Base-by-base conservation (phyloP, 768 basidiomycete genomes). In the Tephrocybe rancida region DNA sequence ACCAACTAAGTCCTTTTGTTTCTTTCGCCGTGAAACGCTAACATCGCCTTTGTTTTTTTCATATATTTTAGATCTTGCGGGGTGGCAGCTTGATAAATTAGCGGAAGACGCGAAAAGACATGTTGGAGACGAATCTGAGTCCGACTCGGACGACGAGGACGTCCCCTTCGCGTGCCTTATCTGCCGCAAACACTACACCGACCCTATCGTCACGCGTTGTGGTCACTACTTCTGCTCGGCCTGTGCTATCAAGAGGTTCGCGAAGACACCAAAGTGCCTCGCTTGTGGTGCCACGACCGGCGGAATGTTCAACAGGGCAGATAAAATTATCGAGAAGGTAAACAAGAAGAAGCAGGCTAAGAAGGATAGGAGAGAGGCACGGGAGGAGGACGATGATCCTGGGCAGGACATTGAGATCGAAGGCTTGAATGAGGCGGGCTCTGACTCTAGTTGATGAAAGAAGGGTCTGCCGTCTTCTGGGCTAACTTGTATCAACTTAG, bases 111-210 rank as follows among this genome's bases (percentile, higher is more conserved):
- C 87, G n/a, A 77, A 77, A 67, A 85, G 80, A 70, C 76, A 82
- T 59, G 79, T 69, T 32, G 84, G 81, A 27, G 84, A 85, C 44
- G 85, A 71, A 27, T 86, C 84, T 8, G 86, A 81, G 47, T 82
- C 84, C 37, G 87, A 87, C 67, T 83, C 83, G 34, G 87, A 86
- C 60, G 86, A 88, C 53, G 90, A 93, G 67, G 94, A 95, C 68
- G 82, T 98, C 46, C 97, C 97, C 5, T 99, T 98, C 69, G 96
- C 97, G n/a, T 99, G 97, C 73, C 81, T 98, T 63, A 88, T 99
- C 59, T 98, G 97, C 70, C 86, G 96, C 53, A 89, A 97, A 64
- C 88, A 86, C 48, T 98, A 95, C 72, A 95, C 88, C 11, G 93
- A 97, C 62, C 96, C 97, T 16, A 84, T 99, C 55, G 93, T 93